Base-by-base conservation (phyloP, 345 rosid genomes). In the Boechera retrofracta region DNA sequence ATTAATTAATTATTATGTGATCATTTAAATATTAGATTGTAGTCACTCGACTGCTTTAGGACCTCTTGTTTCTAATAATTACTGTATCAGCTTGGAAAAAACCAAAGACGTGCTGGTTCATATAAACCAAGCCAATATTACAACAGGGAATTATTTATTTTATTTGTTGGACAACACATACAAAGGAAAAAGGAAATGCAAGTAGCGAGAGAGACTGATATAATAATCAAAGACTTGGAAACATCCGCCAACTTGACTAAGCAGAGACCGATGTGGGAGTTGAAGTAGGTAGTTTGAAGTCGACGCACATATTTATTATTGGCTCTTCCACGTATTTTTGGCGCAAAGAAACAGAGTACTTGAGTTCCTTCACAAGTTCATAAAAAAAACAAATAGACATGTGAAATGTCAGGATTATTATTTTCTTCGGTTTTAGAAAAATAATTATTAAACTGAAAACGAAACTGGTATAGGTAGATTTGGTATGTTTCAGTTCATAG, bases 281-380 rank as follows among this genome's bases (percentile, higher is more conserved):
- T 41, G 67, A 39, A 62, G 51, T 24, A 62, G 67, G 51, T 26
- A 41, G 7, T 41, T 41, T 63, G 67, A 63, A 63, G 51, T 63
- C 67, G 12, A 63, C 67, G 28, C 67, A 63, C 67, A 63, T 63
- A 0, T 26, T 42, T 42, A 41, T 44, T 3, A 42, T 42, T 41
- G 52, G 52, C 67, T 63, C 49, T 6, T 63, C 67, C 7, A 9
- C 42, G 29, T 60, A 16, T 10, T 60, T 10, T 60, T 60, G 45
- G 64, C 64, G 64, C 12, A 60, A 36, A 36, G 64, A 59, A 9
- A 59, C 45, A 1, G 64, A 60, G 45, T 60, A 60, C 42, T 60
- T 60, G 21, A 42, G 33, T 63, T 24, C 67, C 52, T 63, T 31
- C 61, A 31, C 39, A 56, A 6, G 21, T 56, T 31, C 18, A 49